Conservation (phyloP, 2,329 filamentous ascomycete species). For the Colletotrichum sp. region DNA sequence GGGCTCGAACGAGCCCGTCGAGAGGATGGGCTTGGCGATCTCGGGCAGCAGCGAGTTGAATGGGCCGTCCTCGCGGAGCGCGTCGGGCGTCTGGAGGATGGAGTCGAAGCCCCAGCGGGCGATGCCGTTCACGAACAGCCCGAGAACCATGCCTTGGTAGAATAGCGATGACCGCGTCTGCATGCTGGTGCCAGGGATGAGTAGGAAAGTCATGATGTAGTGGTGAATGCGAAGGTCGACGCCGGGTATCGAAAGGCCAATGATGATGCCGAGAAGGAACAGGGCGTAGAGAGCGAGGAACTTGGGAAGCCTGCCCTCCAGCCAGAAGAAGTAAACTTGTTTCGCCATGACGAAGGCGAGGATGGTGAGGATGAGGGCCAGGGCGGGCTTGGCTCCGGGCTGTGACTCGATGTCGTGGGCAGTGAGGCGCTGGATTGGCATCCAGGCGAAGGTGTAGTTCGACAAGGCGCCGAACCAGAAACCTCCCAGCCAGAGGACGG, state of each 20-base stretch:
- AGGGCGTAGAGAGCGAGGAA: slow-evolving; percentile 82
- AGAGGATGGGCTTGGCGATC: slow-evolving; percentile 51
- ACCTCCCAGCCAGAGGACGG: slow-evolving; percentile 84
- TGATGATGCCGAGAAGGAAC: slow-evolving; percentile 67
- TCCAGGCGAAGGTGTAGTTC: slow-evolving; percentile 94
- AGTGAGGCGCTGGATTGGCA: slow-evolving; percentile 89
- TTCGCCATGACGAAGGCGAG: slow-evolving; percentile 71
- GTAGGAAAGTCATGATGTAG: slow-evolving; percentile 85
- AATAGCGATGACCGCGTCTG: slow-evolving; percentile 84
- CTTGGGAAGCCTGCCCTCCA: slow-evolving; percentile 79
- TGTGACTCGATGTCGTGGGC: slow-evolving; percentile 87
- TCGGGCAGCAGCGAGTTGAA: slow-evolving; percentile 65
- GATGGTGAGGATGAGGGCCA: slow-evolving; percentile 76
- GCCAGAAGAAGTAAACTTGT: slow-evolving; percentile 85
- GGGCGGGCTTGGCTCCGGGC: slow-evolving; percentile 83
- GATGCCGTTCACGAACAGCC: slow-evolving; percentile 91
- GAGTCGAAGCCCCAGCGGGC: slow-evolving; percentile 93
- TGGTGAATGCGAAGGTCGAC: slow-evolving; percentile 91
- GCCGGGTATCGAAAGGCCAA: slow-evolving; percentile 74
- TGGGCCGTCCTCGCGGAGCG: slow-evolving; percentile 71
- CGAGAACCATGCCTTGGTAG: slow-evolving; percentile 89
- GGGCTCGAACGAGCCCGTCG: slow-evolving; percentile 51
- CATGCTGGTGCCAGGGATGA: slow-evolving; percentile 87
- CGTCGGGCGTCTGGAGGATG: slow-evolving; percentile 80
- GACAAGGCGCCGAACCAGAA: slow-evolving; percentile 92